Percentiles rank a stretch among this genome's conserved stretches.
phyloP scores from a whole-genome alignment of 2,329 filamentous ascomycete genomes.

The Thielaviopsis punctulata region DNA sequence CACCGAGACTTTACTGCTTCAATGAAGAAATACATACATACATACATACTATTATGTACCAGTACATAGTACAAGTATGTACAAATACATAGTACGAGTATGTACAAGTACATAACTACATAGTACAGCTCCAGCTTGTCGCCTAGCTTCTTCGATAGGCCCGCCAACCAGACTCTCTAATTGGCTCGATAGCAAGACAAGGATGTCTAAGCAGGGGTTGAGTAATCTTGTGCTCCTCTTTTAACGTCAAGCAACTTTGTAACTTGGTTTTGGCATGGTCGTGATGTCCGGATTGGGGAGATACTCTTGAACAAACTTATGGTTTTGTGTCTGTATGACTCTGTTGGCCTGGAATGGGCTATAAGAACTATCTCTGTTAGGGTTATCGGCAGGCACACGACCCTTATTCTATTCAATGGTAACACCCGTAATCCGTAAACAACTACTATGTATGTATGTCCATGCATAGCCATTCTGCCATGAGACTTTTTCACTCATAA shows the following conservation, averaged over 20 bases:
- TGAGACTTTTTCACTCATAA: neutral
- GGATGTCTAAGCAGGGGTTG: conserved; percentile 4
- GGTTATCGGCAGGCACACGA: too few species aligned
- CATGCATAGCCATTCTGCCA: too few species aligned
- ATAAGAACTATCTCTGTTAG: too few species aligned
- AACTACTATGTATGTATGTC: neutral
- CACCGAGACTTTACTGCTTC: neutral
- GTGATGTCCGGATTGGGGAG: too few species aligned
- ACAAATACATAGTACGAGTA: too few species aligned
- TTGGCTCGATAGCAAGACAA: conserved; percentile 1
- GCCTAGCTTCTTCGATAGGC: neutral
- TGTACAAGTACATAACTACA: too few species aligned
- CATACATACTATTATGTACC: too few species aligned
- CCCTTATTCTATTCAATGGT: too few species aligned
- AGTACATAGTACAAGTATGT: too few species aligned
- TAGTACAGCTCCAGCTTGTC: neutral
- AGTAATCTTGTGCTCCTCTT: conserved; percentile 9
- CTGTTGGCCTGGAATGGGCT: too few species aligned
- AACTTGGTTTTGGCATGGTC: neutral
- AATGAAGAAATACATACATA: neutral
- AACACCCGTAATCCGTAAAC: neutral
- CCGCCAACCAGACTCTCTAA: neutral
- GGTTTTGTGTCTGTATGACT: too few species aligned
- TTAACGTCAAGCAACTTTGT: conserved; percentile 2
- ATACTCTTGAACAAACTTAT: too few species aligned